These are phyloP conservation scores for Elsinoe australis DNA, from an alignment of 2,329 filamentous ascomycete species.

Conservation along the genomic window DNA sequence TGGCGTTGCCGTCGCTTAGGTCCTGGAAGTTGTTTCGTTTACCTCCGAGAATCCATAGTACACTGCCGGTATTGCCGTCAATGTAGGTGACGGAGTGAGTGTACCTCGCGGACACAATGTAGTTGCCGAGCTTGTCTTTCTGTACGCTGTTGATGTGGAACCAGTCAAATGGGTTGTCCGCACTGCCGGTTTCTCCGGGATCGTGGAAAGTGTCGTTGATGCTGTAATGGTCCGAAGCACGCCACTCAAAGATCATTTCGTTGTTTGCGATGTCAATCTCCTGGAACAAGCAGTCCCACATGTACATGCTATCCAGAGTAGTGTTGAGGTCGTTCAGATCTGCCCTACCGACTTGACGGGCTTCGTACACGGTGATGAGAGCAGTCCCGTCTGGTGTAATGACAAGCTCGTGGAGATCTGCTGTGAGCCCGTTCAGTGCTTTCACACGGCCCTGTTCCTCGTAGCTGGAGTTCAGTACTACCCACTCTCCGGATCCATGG, in stretches of 20 bases:
- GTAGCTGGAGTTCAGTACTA: constrained; percentile 31
- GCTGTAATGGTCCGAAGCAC: constrained; percentile 46
- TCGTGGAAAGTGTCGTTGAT: constrained; percentile 37
- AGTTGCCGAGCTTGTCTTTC: constrained; percentile 45
- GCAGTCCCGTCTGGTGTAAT: constrained; percentile 36
- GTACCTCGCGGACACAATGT: constrained; percentile 47
- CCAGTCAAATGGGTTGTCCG: constrained; percentile 44
- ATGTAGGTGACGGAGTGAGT: constrained; percentile 43
- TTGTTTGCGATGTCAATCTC: constrained; percentile 45
- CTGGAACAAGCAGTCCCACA: constrained; percentile 29
- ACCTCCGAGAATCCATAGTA: constrained; percentile 45
- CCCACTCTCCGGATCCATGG: constrained; percentile 30
- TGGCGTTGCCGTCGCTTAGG: constrained; percentile 24
- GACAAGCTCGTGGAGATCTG: constrained; percentile 39
- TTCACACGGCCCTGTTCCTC: constrained; percentile 33
- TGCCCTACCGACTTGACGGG: constrained; percentile 24
- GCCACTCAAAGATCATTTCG: constrained; percentile 51
- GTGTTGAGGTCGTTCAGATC: constrained; percentile 25
- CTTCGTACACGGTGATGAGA: constrained; percentile 36
- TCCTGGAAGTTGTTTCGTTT: constrained; percentile 27
- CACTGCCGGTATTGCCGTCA: constrained; percentile 39
- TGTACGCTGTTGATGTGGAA: constrained; percentile 52
- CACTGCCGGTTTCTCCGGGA: constrained; percentile 28
- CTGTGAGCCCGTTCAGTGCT: constrained; percentile 32
- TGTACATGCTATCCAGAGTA: constrained; percentile 24